These are phyloP conservation scores for Ceratobasidium sp. DNA, from an alignment of 1,284 basidiomycete genomes.

Conservation along the genomic window DNA sequence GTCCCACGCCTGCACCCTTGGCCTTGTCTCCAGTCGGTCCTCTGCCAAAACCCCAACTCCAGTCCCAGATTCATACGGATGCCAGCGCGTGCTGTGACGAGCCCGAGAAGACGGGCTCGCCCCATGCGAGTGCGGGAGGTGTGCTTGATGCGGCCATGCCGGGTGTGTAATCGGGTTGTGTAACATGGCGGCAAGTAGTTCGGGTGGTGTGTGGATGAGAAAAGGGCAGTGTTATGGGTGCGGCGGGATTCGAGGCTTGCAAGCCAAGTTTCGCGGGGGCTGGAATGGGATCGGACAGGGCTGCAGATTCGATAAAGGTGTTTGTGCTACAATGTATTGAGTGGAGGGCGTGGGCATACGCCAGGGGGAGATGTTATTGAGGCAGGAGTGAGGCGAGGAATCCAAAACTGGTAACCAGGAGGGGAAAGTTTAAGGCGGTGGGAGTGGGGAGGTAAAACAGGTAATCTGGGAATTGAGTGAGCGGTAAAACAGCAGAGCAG, in stretches of 20 bases:
- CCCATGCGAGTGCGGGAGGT: too few species aligned
- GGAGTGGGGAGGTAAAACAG: not conserved
- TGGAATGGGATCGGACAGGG: constrained; percentile 30
- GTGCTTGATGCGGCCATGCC: constrained; percentile 7
- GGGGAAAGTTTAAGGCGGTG: not conserved
- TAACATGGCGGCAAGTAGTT: not conserved
- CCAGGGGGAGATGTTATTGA: constrained; percentile 5
- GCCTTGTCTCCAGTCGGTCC: not conserved
- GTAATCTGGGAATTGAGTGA: not conserved
- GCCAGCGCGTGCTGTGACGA: not conserved
- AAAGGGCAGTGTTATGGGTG: not conserved
- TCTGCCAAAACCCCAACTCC: too few species aligned
- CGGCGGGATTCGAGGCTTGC: constrained; percentile 11
- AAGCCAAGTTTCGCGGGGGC: not conserved
- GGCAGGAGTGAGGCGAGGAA: constrained; percentile 9
- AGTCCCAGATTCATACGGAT: too few species aligned
- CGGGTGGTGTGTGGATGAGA: not conserved
- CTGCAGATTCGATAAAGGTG: not conserved
- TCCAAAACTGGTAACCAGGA: not conserved
- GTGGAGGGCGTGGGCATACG: constrained; percentile 29
- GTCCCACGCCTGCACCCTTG: not conserved
- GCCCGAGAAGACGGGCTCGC: not conserved
- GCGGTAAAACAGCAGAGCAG: not conserved
- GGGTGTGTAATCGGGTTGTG: constrained; percentile 1
- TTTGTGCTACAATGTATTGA: not conserved